Evolutionary conservation across 441 rosid species (phyloP).

Genomic region (Syzygium syzygioides): DNA sequence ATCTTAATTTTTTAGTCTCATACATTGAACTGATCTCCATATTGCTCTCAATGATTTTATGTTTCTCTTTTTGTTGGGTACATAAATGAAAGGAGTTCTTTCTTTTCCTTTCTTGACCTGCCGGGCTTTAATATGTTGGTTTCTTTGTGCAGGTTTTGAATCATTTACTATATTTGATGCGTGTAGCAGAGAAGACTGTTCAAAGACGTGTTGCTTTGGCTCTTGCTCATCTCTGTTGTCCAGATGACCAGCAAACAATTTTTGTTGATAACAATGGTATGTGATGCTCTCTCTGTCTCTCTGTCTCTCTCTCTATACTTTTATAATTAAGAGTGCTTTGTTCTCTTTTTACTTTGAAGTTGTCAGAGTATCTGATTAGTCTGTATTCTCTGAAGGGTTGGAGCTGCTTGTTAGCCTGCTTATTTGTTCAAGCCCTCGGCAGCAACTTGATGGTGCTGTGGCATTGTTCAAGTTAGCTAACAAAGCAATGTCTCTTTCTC

Average conservation of each 20-base stretch:
- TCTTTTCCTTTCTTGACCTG: neutral
- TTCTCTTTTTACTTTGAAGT: neutral
- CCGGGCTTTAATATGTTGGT: slow-evolving; percentile 1
- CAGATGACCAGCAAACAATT: slow-evolving; percentile 82
- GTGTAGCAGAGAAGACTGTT: slow-evolving; percentile 73
- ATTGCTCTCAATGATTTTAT: neutral
- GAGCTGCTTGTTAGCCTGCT: slow-evolving; percentile 89
- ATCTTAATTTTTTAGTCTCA: slow-evolving; percentile 5
- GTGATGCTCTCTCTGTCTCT: slow-evolving; percentile 13
- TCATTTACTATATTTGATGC: slow-evolving; percentile 85
- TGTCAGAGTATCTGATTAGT: neutral
- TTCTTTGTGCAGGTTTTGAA: slow-evolving; percentile 62
- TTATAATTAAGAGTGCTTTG: neutral
- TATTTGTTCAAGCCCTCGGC: slow-evolving; percentile 63
- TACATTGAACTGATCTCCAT: neutral
- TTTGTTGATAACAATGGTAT: slow-evolving; percentile 77
- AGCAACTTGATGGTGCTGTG: slow-evolving; percentile 93
- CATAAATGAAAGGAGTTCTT: neutral
- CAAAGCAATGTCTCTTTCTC: slow-evolving; percentile 81
- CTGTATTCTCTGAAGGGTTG: slow-evolving; percentile 47
- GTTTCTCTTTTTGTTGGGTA: neutral
- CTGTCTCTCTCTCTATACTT: neutral
- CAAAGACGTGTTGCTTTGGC: slow-evolving; percentile 89
- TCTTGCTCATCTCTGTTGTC: slow-evolving; percentile 92
- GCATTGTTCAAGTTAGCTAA: slow-evolving; percentile 81